Conservation (phyloP, 805 yeast species). For the Saccharomyces kudriavzevii region DNA sequence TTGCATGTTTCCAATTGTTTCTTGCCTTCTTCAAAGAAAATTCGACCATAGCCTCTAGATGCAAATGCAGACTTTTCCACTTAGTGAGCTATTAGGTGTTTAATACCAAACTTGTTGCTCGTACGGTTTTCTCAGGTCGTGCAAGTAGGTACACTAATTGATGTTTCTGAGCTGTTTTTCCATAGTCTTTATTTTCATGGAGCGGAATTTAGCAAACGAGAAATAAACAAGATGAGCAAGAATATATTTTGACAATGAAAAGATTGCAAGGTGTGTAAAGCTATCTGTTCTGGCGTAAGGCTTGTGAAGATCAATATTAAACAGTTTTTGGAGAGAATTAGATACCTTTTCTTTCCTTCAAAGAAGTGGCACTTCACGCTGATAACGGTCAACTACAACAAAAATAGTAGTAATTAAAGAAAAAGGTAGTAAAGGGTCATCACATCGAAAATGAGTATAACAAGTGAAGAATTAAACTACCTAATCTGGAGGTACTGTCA, state of each 20-base stretch:
- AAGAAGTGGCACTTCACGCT: background rate
- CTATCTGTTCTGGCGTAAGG: background rate
- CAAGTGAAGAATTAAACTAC: slow-evolving; percentile 80
- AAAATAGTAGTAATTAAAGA: background rate
- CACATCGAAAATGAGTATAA: slow-evolving; percentile 54
- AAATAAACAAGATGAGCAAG: background rate
- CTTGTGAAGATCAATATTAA: background rate
- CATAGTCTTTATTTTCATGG: background rate
- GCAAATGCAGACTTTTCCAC: background rate
- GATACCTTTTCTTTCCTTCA: background rate
- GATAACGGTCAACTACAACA: background rate
- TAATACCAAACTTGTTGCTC: background rate
- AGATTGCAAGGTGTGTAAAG: background rate
- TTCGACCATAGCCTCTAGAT: slow-evolving; percentile 24
- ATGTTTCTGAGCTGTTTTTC: background rate
- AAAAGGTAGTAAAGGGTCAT: background rate
- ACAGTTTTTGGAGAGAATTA: background rate
- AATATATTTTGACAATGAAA: background rate
- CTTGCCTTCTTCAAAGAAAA: slow-evolving; percentile 29
- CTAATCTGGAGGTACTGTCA: slow-evolving; percentile 88
- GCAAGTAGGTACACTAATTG: background rate
- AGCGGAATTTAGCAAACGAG: background rate
- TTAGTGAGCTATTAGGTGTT: background rate
- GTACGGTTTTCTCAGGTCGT: background rate
- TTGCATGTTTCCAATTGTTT: slow-evolving; percentile 21